Base-by-base conservation (phyloP, 2,329 filamentous ascomycete genomes). In the Epichloe baconii region DNA sequence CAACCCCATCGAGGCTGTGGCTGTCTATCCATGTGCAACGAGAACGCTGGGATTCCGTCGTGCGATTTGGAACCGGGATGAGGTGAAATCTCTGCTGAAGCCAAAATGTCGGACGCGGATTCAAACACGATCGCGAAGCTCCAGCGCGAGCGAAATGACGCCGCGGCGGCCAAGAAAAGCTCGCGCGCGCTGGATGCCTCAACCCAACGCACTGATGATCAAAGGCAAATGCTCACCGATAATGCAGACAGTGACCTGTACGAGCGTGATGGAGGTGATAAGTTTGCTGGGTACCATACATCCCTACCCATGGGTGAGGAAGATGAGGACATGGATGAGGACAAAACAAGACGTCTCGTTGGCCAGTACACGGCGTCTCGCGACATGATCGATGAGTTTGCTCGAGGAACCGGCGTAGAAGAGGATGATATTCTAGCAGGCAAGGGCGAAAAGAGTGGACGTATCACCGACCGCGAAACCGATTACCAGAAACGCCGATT, bases 401-500 rank as follows among this genome's bases (percentile, higher is more conserved):
- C 91, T 23, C 82, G 80, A 50, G 90, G 90, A 51, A 76, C 78
- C 55, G 90, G 87, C 43, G 88, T 91, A 26, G 91, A 95, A 65
- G 91, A 96, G 69, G 88, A 91, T 53, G 94, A 98, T 62, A 84
- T 91, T 6, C 75, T 98, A 55, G 77, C 89, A 48, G 86, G 85
- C 44, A 81, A 84, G 59, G 78, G 80, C 59, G 93, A 97, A 73
- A 87, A 91, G 70, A 87, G 88, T 66, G 89, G 86, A 52, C 84
- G 91, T 61, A 97, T 98, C 63, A 77, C 84, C 54, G 91, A 94
- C 64, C 85, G 93, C 62, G 91, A 97, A 73, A 94, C 89, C 56
- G 91, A 97, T 64, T 98, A 98, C 66, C 94, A 98, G 71, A 95
- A 95, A 71, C 87, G 90, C 58, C 83, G 90, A 53, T 94, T 95